phyloP scores from a whole-genome alignment of 495 filamentous ascomycete species.

The Hypoxylon cercidicola region DNA sequence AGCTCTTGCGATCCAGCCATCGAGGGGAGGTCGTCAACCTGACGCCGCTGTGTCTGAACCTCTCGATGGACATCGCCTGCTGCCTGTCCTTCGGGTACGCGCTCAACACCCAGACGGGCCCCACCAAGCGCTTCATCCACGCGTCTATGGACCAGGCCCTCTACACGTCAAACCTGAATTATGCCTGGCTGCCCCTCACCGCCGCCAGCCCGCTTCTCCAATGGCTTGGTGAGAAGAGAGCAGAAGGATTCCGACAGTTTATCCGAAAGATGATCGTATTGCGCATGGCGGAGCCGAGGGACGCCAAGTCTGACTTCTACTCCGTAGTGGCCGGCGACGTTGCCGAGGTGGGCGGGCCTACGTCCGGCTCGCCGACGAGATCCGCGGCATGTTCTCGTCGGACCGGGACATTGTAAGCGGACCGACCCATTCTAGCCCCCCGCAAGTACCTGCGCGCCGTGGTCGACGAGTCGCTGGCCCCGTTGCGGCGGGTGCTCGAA shows the following conservation, averaged over 20 bases:
- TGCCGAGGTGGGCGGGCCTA: too few relatives aligned
- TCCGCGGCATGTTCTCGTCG: background rate
- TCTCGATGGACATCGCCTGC: conserved; percentile 18
- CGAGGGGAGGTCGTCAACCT: conserved; percentile 16
- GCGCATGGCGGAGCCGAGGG: conserved; percentile 12
- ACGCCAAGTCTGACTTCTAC: conserved; percentile 27
- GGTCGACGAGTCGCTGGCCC: background rate
- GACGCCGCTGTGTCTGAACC: background rate
- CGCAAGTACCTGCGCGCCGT: background rate
- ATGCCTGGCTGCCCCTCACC: background rate
- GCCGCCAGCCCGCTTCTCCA: background rate
- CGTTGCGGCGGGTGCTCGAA: background rate
- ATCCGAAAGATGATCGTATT: conserved; percentile 13
- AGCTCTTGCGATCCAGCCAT: conserved; percentile 44
- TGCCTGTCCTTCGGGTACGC: conserved; percentile 14
- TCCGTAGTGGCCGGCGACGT: conserved; percentile 44
- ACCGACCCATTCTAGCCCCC: background rate
- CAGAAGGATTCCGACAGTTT: background rate
- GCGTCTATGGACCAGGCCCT: background rate
- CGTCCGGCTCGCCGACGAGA: background rate
- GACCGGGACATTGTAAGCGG: background rate
- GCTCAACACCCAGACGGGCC: conserved; percentile 7
- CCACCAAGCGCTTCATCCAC: conserved; percentile 4
- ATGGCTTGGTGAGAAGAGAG: background rate
- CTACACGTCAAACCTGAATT: background rate